Base-by-base conservation (phyloP, 2,329 filamentous ascomycete species). In the Leptoxyphium fumago region DNA sequence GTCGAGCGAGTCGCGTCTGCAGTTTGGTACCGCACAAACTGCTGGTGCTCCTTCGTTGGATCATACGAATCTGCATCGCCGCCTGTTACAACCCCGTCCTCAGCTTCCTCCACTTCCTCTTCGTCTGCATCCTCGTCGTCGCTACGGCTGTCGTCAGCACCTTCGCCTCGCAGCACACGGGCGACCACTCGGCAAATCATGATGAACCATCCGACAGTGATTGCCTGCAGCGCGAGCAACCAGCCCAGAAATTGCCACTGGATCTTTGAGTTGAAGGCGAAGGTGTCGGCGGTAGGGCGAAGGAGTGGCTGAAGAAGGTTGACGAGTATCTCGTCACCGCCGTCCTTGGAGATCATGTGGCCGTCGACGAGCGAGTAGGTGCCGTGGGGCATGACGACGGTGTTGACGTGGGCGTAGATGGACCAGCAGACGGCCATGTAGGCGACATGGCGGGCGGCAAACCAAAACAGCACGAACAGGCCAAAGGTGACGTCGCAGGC, bases 101-200 rank as follows among this genome's bases (percentile, higher is more conserved):
- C 50, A 26, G 54, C 45, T 29, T 62, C 55, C 14, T 72, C 68
- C n/a, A 75, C 67, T 11, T 74, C 71, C 14, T 74, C 72, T 18
- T 77, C 77, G 2, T 74, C 79, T 17, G 80, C 84, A 5, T 68
- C 82, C 63, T 94, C 87, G 50, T 86, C 85, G 53, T 95, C 89
- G 50, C 85, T 94, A 45, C 91, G 78, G 14, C 78, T 75, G 58
- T 98, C 91, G 50, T 95, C 87, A 5, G 89, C 87, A 29, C 77
- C 71, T 32, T 73, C 75, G 29, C 89, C 88, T 42, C 73, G 75
- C 30, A 96, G 60, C 5, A 96, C 87, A 48, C 81, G 80, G 49
- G 82, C 72, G 17, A 87, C 87, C 2, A 98, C 84, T 45, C 79
- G 77, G 34, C 88, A 64, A 52, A 96, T 94, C 78, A 94, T 83